Base-by-base conservation (phyloP, 2,329 filamentous ascomycete species). In the Atkinsonella texensis region DNA sequence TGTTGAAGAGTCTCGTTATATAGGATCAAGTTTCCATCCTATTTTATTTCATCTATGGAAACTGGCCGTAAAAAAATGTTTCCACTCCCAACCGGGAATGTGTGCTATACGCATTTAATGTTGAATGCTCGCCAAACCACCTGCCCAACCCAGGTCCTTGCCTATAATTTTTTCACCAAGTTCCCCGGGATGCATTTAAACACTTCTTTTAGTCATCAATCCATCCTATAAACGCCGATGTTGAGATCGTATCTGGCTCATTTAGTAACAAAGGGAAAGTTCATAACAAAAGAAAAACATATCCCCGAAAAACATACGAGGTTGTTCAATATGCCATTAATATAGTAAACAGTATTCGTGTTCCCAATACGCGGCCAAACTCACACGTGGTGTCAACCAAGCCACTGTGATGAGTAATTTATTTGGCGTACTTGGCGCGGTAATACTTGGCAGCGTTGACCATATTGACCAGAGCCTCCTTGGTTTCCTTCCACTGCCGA, bases 401-500 rank as follows among this genome's bases (percentile, higher is more conserved):
- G 57, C 50, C 46, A 57, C 54, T 55, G 38, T 46, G 51, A 53
- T 51, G 55, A 56, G 52, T 57, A 53, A 57, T 62, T 71, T 77
- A 77, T 73, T 85, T 82, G 70, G 81, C 69, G 75, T 94, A 85
- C 81, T 95, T 89, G 73, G 84, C 73, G 70, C 93, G 91, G 89
- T 83, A 97, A 80, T 76, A 85, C 83, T 96, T 96, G 79, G 93
- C 91, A 53, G 93, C 93, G 70, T 91, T 90, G 74, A 98, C 91
- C 89, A 98, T 86, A 84, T 96, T 95, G 76, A 76, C 76, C 68
- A 98, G 77, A 54, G 91, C 88, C 68, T 89, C 89, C 85, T 96
- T 97, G 73, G 90, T 95, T 84, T 98, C 91, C 73, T 86, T 83
- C 91, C 93, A 97, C 78, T 95, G 87, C 64, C 93, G 87, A 63